Percentiles rank a stretch among this genome's conserved stretches.
Evolutionary conservation across 1,139 yeast species (phyloP).

Genomic region (Scheffersomyces lignicola): DNA sequence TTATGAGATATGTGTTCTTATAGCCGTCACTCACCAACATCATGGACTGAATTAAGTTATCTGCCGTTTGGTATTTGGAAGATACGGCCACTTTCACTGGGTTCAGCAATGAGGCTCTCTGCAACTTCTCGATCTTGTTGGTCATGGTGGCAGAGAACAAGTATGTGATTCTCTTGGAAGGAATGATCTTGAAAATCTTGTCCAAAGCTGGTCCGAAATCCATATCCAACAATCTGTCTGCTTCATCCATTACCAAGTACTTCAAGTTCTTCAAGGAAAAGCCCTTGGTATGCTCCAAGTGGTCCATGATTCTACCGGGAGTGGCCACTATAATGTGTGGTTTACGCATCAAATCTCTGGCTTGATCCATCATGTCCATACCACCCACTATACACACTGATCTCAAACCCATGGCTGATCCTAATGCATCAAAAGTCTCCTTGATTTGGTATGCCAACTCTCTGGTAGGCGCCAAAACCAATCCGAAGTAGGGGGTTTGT

Average conservation of each 20-base stretch:
- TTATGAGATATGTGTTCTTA: constrained; percentile 84
- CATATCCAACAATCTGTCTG: constrained; percentile 92
- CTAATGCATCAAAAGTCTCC: constrained; percentile 93
- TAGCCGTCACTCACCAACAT: constrained; percentile 92
- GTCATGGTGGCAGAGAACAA: constrained; percentile 97
- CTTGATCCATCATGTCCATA: constrained; percentile 98
- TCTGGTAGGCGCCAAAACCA: constrained; percentile 94
- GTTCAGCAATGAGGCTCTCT: constrained; percentile 83
- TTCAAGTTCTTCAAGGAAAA: constrained; percentile 78
- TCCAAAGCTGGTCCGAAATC: constrained; percentile 96
- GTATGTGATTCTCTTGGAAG: constrained; percentile 82
- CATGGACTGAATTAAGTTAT: constrained; percentile 82
- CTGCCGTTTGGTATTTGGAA: constrained; percentile 88
- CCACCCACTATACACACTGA: constrained; percentile 93
- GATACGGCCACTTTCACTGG: constrained; percentile 94
- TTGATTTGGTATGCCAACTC: constrained; percentile 95
- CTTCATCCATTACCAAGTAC: constrained; percentile 93
- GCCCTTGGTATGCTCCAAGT: constrained; percentile 91
- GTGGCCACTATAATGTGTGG: constrained; percentile 96
- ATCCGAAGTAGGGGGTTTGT: constrained; percentile 83
- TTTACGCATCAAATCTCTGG: constrained; percentile 86
- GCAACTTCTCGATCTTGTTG: constrained; percentile 88
- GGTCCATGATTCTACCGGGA: constrained; percentile 79
- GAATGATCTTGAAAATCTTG: constrained; percentile 79
- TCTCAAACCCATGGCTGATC: constrained; percentile 85